Evolutionary conservation across 148 eudicot species (phyloP), one percentile per base, ranked within the genome.

Genomic region (Arbutus unedo): DNA sequence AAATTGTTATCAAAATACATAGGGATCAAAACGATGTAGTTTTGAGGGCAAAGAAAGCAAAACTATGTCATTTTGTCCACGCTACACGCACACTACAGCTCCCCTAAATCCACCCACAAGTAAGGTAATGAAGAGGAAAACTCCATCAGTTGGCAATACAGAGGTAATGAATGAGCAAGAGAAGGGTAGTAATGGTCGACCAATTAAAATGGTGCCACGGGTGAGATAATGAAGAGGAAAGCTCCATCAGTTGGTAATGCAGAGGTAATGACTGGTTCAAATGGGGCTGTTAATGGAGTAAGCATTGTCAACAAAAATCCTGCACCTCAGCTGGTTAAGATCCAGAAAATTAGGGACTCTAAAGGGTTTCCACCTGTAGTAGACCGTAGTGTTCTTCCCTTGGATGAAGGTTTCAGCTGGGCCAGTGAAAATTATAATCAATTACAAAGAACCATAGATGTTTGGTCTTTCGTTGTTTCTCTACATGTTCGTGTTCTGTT

Each of bases 381-480:
- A 48, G 97, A 89, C 79, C 85, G 90, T 3, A 94, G 88, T 85
- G 92, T 92, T 85, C 88, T 97, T 82, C 96, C 97, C 64, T 90
- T 89, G 6, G 99, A 97, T 87, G 96, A 92, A 85, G 89, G 92
- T n/a, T 97, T 97, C 85, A 97, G 98, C 84, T 97, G 99, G 99
- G 98, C 99, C 16, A 93, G 87, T 73, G 97, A 97, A 50, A 97
- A 91, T 82, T 97, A 94, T 85, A 97, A 88, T 83, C 87, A 91
- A 11, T 78, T 86, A 55, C 98, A 94, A 78, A 91, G 99, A 85
- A 88, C 87, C 73, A 83, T 92, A 74, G 99, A 97, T 83, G 96
- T 97, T 15, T 97, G 98, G 99, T 90, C 98, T 56, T 94, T 93
- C 77, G 96, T 97, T 82, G 89, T 97, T 73, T 87, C 96, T 78